phyloP scores from a whole-genome alignment of 2,329 filamentous ascomycete genomes.

The Fusarium sp. region DNA sequence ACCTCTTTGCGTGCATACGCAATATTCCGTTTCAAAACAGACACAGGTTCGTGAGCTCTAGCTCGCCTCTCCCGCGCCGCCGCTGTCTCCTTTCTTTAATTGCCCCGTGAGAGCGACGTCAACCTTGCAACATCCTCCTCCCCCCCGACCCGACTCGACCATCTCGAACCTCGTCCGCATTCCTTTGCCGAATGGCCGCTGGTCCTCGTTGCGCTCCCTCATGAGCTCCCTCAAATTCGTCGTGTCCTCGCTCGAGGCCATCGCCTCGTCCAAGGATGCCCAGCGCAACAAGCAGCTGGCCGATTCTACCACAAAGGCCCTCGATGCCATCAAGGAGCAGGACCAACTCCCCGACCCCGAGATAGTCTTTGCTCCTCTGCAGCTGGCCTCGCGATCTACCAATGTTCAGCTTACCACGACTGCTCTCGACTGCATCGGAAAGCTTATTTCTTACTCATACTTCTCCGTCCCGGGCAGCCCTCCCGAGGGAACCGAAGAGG shows the following conservation, averaged over 20 bases:
- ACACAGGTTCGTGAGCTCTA: conserved; percentile 24
- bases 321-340: conserved; percentile 86
- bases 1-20: not conserved
- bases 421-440: conserved; percentile 97
- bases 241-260: conserved; percentile 90
- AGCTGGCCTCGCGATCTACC: conserved; percentile 87
- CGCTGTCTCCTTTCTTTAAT: conserved; percentile 40
- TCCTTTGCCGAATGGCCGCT: conserved; percentile 58
- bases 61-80: conserved; percentile 14
- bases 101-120: conserved; percentile 31
- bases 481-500: conserved; percentile 55
- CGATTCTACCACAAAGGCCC: conserved; percentile 83
- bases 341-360: conserved; percentile 90
- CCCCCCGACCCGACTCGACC: not conserved
- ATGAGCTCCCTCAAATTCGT: conserved; percentile 98
- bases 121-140: conserved; percentile 21
- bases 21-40: not conserved
- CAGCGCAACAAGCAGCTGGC: conserved; percentile 85
- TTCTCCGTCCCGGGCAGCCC: conserved; percentile 77
- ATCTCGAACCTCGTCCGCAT: conserved; percentile 16
- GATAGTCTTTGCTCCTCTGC: conserved; percentile 89
- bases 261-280: conserved; percentile 91
- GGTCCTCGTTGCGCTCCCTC: conserved; percentile 62
- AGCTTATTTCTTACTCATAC: conserved; percentile 98
- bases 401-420: conserved; percentile 89